Percentiles rank a stretch among this genome's conserved stretches.
phyloP scores from a whole-genome alignment of 148 eudicot species.

The Chenopodium berlandieri region DNA sequence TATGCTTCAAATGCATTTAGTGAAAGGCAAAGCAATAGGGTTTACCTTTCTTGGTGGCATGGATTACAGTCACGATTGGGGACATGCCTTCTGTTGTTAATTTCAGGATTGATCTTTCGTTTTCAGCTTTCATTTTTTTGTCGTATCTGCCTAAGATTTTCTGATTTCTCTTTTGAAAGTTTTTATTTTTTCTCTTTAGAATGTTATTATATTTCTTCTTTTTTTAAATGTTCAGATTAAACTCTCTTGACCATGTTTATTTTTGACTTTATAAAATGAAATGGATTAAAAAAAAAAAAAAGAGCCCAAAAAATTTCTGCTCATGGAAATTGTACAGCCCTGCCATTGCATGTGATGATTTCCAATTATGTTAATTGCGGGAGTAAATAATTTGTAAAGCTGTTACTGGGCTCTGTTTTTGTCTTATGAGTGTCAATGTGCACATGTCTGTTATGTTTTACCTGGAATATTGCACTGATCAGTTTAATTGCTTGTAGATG shows the following conservation, averaged over 20 bases:
- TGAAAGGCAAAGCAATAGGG: no score
- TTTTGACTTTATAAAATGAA: no score
- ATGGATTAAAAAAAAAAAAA: background rate
- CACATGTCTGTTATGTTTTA: background rate
- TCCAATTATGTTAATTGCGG: background rate
- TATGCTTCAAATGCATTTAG: no score
- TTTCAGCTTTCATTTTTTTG: background rate
- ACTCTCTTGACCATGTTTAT: background rate
- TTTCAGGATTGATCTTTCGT: background rate
- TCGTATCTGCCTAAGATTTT: background rate
- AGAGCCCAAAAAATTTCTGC: background rate
- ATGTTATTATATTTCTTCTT: background rate
- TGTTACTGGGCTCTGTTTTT: background rate
- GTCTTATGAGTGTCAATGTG: background rate
- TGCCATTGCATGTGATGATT: background rate
- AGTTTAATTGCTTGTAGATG: slow-evolving; percentile 52
- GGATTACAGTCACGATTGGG: no score
- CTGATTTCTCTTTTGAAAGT: background rate
- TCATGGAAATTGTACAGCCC: background rate
- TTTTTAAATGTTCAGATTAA: background rate
- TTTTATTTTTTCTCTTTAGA: background rate
- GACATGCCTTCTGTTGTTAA: no score
- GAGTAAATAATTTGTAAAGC: background rate
- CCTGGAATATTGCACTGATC: slow-evolving; percentile 4
- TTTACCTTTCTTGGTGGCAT: no score